A percentile compares a stretch with the other conserved stretches of the same genome.
Evolutionary conservation across 768 basidiomycete species (phyloP).

Genomic region (Podaxis mareebaensis): DNA sequence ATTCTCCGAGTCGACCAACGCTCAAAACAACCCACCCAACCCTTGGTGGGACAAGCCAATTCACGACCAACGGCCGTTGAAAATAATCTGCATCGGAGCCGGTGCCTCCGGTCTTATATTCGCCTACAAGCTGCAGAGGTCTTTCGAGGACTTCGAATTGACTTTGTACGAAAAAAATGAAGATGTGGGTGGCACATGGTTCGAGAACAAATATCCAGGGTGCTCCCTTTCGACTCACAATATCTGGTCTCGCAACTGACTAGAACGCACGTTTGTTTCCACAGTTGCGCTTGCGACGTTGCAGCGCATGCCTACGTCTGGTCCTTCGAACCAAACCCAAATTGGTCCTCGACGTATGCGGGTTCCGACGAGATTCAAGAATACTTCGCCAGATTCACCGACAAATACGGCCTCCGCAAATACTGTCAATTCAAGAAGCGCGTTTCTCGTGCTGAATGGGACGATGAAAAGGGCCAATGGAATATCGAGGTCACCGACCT

Average conservation of each 20-base stretch:
- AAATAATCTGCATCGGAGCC: constrained; percentile 33
- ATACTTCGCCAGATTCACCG: constrained; percentile 30
- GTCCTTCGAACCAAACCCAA: constrained; percentile 33
- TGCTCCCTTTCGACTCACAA: constrained; percentile 8
- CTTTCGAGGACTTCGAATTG: constrained; percentile 33
- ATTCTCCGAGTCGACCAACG: not conserved
- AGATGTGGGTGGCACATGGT: constrained; percentile 34
- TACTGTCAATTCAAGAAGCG: constrained; percentile 30
- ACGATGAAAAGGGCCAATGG: constrained; percentile 28
- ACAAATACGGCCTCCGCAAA: constrained; percentile 31
- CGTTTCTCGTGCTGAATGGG: constrained; percentile 32
- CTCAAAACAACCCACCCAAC: not conserved
- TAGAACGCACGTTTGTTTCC: not conserved
- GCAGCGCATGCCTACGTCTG: constrained; percentile 33
- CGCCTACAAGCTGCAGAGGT: constrained; percentile 36
- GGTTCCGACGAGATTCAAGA: constrained; percentile 29
- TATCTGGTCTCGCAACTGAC: not conserved
- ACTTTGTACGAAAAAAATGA: constrained; percentile 36
- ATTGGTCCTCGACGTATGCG: constrained; percentile 35
- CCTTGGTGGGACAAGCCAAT: constrained; percentile 25
- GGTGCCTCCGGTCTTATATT: constrained; percentile 36
- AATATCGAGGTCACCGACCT: constrained; percentile 27
- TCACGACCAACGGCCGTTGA: constrained; percentile 28
- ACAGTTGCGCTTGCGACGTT: constrained; percentile 34
- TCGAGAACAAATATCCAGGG: constrained; percentile 39